A percentile compares a stretch with the other conserved stretches of the same genome.
Evolutionary conservation across 352 stramenopile species (phyloP).

Genomic region (Phytophthora multivora): DNA sequence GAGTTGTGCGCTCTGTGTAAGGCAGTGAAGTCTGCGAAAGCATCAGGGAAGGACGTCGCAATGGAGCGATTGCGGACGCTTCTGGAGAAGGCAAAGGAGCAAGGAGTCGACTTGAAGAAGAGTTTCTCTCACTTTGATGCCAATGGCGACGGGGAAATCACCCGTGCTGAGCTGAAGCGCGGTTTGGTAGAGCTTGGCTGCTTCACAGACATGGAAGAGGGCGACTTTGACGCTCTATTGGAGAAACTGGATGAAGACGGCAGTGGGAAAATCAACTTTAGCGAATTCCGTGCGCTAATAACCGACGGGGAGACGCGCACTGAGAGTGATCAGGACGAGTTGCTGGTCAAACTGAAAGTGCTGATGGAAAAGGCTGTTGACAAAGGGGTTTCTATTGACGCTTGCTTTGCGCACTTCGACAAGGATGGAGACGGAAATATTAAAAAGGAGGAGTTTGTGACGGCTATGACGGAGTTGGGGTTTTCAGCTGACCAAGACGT

Average conservation of each 20-base stretch:
- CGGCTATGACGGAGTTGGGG: slow-evolving; percentile 58
- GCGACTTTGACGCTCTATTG: slow-evolving; percentile 54
- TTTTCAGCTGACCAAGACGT: slow-evolving; percentile 34
- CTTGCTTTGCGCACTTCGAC: slow-evolving; percentile 87
- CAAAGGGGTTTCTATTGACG: slow-evolving; percentile 55
- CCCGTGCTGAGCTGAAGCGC: slow-evolving; percentile 52
- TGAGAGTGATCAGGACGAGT: slow-evolving; percentile 12
- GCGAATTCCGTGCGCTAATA: slow-evolving; percentile 61
- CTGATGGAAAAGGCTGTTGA: slow-evolving; percentile 51
- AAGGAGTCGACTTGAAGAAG: slow-evolving; percentile 50
- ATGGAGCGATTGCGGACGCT: slow-evolving; percentile 21
- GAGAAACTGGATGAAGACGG: slow-evolving; percentile 50
- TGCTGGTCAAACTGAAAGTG: slow-evolving; percentile 41
- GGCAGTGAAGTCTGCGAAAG: slow-evolving; percentile 3
- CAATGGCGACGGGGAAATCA: slow-evolving; percentile 62
- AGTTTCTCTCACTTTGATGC: slow-evolving; percentile 79
- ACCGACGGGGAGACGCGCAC: background rate
- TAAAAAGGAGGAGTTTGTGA: slow-evolving; percentile 61
- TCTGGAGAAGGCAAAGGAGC: slow-evolving; percentile 38
- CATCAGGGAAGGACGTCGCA: slow-evolving; percentile 9
- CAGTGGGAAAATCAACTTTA: slow-evolving; percentile 62
- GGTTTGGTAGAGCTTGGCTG: slow-evolving; percentile 53
- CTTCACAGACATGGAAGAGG: slow-evolving; percentile 48
- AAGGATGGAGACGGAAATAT: slow-evolving; percentile 76
- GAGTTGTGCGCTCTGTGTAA: slow-evolving; percentile 38